A percentile compares a stretch with the other conserved stretches of the same genome.
Evolutionary conservation across 1,284 basidiomycete species (phyloP).

Genomic region (Fomitopsis palustris): DNA sequence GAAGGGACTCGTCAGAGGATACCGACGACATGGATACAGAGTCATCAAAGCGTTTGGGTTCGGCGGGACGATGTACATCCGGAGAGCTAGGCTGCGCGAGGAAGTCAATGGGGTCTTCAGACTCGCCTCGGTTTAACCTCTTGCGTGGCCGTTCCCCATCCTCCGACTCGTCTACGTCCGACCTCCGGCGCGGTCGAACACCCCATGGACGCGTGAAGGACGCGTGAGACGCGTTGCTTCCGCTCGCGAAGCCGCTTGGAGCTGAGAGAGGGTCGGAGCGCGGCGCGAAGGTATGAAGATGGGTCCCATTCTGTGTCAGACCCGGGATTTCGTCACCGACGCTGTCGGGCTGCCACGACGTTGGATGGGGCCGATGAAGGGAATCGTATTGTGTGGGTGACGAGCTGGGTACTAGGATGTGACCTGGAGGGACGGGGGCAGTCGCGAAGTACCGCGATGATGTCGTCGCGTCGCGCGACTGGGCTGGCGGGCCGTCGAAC

Average conservation of each 20-base stretch:
- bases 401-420: slow-evolving; percentile 70
- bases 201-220: slow-evolving; percentile 43
- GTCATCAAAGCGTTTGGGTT: slow-evolving; percentile 40
- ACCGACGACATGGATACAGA: slow-evolving; percentile 37
- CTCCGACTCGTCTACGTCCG: slow-evolving; percentile 34
- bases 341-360: slow-evolving; percentile 31
- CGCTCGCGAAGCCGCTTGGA: slow-evolving; percentile 55
- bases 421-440: slow-evolving; percentile 39
- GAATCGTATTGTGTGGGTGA: slow-evolving; percentile 52
- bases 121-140: slow-evolving; percentile 52
- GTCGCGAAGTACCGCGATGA: slow-evolving; percentile 41
- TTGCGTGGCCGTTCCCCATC: slow-evolving; percentile 68
- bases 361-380: slow-evolving; percentile 35
- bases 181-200: slow-evolving; percentile 29
- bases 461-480: slow-evolving; percentile 55
- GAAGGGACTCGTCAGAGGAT: slow-evolving; percentile 65
- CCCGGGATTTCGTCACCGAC: slow-evolving; percentile 39
- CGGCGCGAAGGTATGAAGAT: slow-evolving; percentile 32
- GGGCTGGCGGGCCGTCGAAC: slow-evolving; percentile 35
- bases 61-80: slow-evolving; percentile 47
- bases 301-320: slow-evolving; percentile 32
- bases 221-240: slow-evolving; percentile 40
- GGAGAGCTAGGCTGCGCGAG: slow-evolving; percentile 52
- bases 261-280: slow-evolving; percentile 54
- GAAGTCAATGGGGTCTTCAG: slow-evolving; percentile 36